phyloP scores from a whole-genome alignment of 257 asterid genomes.

The Petrea volubilis region DNA sequence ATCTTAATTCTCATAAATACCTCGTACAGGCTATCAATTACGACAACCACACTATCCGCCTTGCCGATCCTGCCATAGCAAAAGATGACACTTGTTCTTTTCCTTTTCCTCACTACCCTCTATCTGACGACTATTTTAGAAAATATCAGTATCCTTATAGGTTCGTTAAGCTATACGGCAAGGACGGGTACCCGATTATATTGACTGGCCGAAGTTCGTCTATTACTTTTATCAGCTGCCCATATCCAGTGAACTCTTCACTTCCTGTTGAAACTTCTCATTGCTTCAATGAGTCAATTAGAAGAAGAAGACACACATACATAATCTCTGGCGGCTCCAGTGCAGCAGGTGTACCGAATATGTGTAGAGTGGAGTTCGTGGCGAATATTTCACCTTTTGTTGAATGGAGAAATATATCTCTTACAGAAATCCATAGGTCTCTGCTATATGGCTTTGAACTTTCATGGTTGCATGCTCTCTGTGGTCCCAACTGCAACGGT shows the following conservation, averaged over 20 bases:
- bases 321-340: slow-evolving; percentile 10
- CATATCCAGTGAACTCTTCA: slow-evolving; percentile 7
- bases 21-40: slow-evolving; percentile 28
- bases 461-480: slow-evolving; percentile 21
- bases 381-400: background rate
- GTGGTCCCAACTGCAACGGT: slow-evolving; percentile 4
- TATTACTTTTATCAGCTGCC: slow-evolving; percentile 27
- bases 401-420: background rate
- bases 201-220: background rate
- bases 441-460: slow-evolving; percentile 29
- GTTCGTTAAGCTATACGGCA: too few relatives aligned
- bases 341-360: background rate
- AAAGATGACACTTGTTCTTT: slow-evolving; percentile 21
- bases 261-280: background rate
- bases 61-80: slow-evolving; percentile 16
- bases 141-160: rapidly evolving
- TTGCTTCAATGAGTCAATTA: background rate
- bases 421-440: slow-evolving; percentile 15
- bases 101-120: background rate
- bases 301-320: slow-evolving; percentile 4
- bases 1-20: background rate
- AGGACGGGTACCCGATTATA: background rate
- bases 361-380: slow-evolving; percentile 10
- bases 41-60: slow-evolving; percentile 15
- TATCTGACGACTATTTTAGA: background rate